phyloP scores from a whole-genome alignment of 2,329 filamentous ascomycete species.

The Leptodontidium sp. region DNA sequence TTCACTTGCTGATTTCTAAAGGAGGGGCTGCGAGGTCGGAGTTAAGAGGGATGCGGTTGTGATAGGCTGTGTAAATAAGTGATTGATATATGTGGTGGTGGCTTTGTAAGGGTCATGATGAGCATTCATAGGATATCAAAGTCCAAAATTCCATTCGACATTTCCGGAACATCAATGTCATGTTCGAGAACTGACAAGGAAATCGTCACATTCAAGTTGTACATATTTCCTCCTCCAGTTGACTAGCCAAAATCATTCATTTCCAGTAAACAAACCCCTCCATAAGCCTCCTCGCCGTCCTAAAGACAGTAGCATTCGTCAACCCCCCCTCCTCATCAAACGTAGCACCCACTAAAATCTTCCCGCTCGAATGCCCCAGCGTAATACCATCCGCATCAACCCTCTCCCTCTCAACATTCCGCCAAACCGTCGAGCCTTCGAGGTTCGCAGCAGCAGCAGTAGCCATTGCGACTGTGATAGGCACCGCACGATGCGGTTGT shows the following conservation, averaged over 20 bases:
- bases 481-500: conserved; percentile 64
- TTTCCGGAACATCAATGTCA: not conserved
- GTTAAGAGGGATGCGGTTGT: not conserved
- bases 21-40: conserved; percentile 11
- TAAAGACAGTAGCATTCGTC: conserved; percentile 53
- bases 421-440: conserved; percentile 50
- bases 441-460: conserved; percentile 57
- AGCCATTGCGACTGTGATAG: conserved; percentile 61
- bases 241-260: conserved; percentile 19
- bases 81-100: not conserved
- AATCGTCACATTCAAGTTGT: not conserved
- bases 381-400: conserved; percentile 48
- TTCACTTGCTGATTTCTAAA: not conserved
- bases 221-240: too few species aligned
- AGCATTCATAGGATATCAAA: not conserved
- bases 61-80: not conserved
- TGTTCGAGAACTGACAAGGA: not conserved
- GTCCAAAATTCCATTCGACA: not conserved
- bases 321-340: conserved; percentile 50
- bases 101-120: not conserved
- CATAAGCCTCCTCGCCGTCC: conserved; percentile 57
- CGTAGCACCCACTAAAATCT: conserved; percentile 52
- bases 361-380: conserved; percentile 57
- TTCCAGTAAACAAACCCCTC: conserved; percentile 55
- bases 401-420: conserved; percentile 40